A percentile compares a stretch with the other conserved stretches of the same genome.
phyloP scores from a whole-genome alignment of 306 rosid genomes.

The Fragaria ananassa region DNA sequence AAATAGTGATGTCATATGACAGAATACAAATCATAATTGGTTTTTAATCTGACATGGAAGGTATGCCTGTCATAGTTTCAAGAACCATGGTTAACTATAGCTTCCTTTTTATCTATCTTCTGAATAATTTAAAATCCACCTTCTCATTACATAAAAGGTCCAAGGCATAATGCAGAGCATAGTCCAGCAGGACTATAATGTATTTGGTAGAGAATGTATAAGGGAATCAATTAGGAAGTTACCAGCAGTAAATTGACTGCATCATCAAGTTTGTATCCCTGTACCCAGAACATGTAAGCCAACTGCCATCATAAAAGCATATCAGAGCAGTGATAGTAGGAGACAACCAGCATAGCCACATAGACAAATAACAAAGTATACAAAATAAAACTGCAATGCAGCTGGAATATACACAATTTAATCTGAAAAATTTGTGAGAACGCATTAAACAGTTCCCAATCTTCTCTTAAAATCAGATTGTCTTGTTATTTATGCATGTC shows the following conservation, averaged over 20 bases:
- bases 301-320: constrained; percentile 53
- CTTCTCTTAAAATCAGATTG: too few relatives aligned
- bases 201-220: background rate
- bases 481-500: background rate
- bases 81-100: background rate
- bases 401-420: background rate
- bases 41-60: background rate
- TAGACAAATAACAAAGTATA: constrained; percentile 4
- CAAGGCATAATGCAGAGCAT: constrained; percentile 12
- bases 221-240: constrained; percentile 25
- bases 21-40: background rate
- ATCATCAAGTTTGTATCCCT: constrained; percentile 65
- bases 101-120: background rate
- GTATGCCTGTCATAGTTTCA: background rate
- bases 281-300: constrained; percentile 95
- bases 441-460: background rate
- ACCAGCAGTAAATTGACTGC: constrained; percentile 71
- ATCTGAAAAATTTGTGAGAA: background rate
- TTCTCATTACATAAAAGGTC: background rate
- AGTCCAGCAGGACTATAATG: constrained; percentile 21
- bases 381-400: background rate
- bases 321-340: constrained; percentile 22
- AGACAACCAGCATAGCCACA: constrained; percentile 11
- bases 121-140: background rate
- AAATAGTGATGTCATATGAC: background rate